Percentiles rank a stretch among this genome's conserved stretches.
These are phyloP conservation scores for Neocallimastix lanati DNA, from an alignment of 192 early-diverging fungal genomes.

Conservation along the genomic window DNA sequence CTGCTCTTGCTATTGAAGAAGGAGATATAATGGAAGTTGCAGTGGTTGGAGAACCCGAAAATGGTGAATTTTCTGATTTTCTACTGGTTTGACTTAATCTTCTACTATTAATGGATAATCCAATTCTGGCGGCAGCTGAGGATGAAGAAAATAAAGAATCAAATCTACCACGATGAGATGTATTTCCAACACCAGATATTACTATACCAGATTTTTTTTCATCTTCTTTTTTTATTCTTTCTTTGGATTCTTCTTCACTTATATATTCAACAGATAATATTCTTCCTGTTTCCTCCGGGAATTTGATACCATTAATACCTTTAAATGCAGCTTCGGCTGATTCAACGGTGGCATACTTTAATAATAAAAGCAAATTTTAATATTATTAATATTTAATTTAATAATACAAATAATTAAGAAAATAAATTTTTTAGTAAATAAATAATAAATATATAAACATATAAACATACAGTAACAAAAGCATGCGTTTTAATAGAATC, in stretches of 20 bases:
- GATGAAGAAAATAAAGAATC: not conserved
- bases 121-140: not conserved
- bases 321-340: not conserved
- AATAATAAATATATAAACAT: not conserved
- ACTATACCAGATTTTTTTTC: not conserved
- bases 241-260: not conserved
- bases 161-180: not conserved
- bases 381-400: too few relatives aligned
- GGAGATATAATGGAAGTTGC: not conserved
- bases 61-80: not conserved
- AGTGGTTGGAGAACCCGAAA: not conserved
- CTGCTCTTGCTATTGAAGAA: not conserved
- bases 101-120: not conserved
- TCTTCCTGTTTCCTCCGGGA: not conserved
- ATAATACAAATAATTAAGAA: too few relatives aligned
- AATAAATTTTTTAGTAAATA: not conserved
- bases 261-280: not conserved
- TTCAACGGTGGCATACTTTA: not conserved
- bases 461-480: slow-evolving; percentile 31
- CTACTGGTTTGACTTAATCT: not conserved
- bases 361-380: too few relatives aligned
- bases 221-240: not conserved
- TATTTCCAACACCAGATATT: not conserved
- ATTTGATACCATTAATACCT: not conserved
- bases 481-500: slow-evolving; percentile 41